These are phyloP conservation scores for Vigna reflexopilosa DNA, from an alignment of 306 rosid species.

Conservation along the genomic window DNA sequence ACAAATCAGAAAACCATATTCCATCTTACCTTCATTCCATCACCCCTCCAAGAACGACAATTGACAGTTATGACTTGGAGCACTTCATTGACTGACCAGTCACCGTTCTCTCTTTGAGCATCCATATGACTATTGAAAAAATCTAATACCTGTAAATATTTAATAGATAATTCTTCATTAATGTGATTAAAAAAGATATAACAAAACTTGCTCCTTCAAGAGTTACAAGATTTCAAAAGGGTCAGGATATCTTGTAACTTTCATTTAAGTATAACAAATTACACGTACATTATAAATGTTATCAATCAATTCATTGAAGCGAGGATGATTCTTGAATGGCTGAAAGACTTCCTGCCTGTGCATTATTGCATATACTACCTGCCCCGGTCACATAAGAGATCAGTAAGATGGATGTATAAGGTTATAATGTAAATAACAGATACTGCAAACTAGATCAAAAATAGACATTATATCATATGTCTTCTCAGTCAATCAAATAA, in stretches of 20 bases:
- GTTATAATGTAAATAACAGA: constrained; percentile 21
- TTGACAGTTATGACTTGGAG: constrained; percentile 86
- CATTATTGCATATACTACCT: constrained; percentile 96
- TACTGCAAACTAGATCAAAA: constrained; percentile 35
- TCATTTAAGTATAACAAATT: not conserved
- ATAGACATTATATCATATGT: constrained; percentile 15
- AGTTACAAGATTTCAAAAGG: constrained; percentile 30
- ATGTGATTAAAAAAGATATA: constrained; percentile 16
- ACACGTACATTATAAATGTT: constrained; percentile 84
- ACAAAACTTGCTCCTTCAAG: constrained; percentile 32
- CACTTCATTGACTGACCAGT: constrained; percentile 93
- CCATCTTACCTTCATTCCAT: constrained; percentile 89
- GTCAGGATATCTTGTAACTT: constrained; percentile 6
- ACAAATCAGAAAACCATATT: constrained; percentile 11
- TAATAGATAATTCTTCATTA: constrained; percentile 12
- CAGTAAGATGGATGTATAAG: not conserved
- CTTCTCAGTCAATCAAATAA: constrained; percentile 36
- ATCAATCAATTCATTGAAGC: constrained; percentile 92
- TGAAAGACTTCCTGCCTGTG: constrained; percentile 98
- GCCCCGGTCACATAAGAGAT: constrained; percentile 45
- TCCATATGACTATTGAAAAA: constrained; percentile 98
- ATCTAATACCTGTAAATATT: constrained; percentile 79
- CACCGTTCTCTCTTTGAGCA: constrained; percentile 81
- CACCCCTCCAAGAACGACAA: constrained; percentile 98
- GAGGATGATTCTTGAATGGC: constrained; percentile 95